Conservation (phyloP, 1,139 yeast species). For the Yamadazyma mexicana region DNA sequence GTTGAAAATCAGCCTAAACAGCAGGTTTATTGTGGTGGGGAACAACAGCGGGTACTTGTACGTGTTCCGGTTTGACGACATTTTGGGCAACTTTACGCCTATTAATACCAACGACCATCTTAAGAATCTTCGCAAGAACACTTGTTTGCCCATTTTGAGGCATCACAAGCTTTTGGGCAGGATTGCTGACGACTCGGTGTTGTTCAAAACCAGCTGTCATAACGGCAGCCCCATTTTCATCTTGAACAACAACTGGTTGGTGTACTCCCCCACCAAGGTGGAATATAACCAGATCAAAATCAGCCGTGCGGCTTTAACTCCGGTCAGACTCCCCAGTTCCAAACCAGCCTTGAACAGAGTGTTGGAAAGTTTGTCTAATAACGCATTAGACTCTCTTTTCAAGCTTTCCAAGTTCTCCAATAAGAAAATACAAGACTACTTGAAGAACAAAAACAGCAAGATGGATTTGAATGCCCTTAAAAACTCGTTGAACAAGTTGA, state of each 20-base stretch:
- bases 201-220: constrained; percentile 35
- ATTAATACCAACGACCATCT: constrained; percentile 23
- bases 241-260: constrained; percentile 51
- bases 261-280: constrained; percentile 42
- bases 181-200: constrained; percentile 21
- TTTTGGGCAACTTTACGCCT: constrained; percentile 8
- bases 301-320: constrained; percentile 29
- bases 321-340: constrained; percentile 47
- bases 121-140: constrained; percentile 23
- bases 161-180: constrained; percentile 14
- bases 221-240: constrained; percentile 48
- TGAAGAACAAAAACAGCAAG: constrained; percentile 22
- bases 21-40: constrained; percentile 23
- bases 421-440: constrained; percentile 39
- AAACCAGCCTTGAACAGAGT: constrained; percentile 48
- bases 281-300: constrained; percentile 35
- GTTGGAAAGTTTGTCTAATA: constrained; percentile 47
- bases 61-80: constrained; percentile 15
- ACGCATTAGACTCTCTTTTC: constrained; percentile 55
- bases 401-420: constrained; percentile 51
- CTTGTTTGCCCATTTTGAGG: constrained; percentile 25
- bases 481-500: constrained; percentile 30
- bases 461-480: constrained; percentile 33
- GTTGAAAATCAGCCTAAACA: constrained; percentile 24
- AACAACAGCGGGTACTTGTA: constrained; percentile 26